Conservation (phyloP, 2,329 filamentous ascomycete species). For the Diplodia mutila region DNA sequence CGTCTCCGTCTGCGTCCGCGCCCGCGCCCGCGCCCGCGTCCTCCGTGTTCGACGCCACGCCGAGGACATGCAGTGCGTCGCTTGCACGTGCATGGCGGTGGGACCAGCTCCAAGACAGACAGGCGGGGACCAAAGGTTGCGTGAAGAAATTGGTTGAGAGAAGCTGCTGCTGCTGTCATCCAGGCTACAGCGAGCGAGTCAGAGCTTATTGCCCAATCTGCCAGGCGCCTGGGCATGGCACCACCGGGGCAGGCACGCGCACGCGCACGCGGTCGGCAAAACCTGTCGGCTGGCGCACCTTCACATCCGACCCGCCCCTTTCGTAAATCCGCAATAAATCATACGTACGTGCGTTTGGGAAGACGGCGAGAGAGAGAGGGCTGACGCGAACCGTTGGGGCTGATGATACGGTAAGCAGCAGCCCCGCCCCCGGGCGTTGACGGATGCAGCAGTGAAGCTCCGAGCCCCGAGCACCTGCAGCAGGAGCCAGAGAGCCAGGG, state of each 20-base stretch:
- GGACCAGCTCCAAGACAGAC: neutral
- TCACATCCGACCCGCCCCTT: neutral
- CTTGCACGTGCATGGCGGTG: neutral
- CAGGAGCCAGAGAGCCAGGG: neutral
- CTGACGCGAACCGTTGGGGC: neutral
- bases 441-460: neutral
- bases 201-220: slow-evolving; percentile 15
- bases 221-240: neutral
- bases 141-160: neutral
- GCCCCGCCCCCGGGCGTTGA: neutral
- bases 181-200: too few species aligned
- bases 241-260: neutral
- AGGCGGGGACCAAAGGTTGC: too few species aligned
- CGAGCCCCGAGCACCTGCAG: neutral
- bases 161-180: neutral
- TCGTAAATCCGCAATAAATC: neutral
- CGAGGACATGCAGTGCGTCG: neutral
- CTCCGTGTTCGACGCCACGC: neutral
- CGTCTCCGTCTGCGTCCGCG: too few species aligned
- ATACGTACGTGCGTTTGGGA: neutral
- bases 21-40: too few species aligned
- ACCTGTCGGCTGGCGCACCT: slow-evolving; percentile 4
- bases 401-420: neutral
- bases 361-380: neutral
- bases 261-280: slow-evolving; percentile 12